Conservation (phyloP, 176 grass and related monocot genomes). For the Oryza meridionalis region DNA sequence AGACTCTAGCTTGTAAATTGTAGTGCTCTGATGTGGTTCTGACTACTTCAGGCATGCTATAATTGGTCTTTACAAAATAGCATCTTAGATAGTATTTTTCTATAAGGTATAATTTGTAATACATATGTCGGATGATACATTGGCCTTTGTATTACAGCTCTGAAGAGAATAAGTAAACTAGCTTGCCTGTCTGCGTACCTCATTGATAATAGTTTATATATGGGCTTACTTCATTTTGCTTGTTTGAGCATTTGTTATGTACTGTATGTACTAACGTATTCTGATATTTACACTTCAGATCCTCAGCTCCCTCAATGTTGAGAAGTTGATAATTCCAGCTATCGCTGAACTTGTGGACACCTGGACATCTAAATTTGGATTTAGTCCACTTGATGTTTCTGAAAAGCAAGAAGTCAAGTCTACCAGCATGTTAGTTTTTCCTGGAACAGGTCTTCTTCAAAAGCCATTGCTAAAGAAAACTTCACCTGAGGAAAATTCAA, state of each 20-base stretch:
- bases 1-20: neutral
- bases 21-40: neutral
- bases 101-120: neutral
- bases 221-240: conserved; percentile 22
- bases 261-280: conserved; percentile 1
- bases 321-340: conserved; percentile 95
- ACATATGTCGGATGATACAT: neutral
- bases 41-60: conserved; percentile 9
- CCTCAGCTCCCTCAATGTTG: conserved; percentile 81
- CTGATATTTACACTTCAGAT: conserved; percentile 60
- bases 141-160: neutral
- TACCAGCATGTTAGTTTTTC: conserved; percentile 87
- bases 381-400: conserved; percentile 72
- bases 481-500: conserved; percentile 38
- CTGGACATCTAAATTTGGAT: conserved; percentile 89
- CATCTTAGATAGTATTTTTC: conserved; percentile 2
- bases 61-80: conserved; percentile 3
- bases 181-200: conserved; percentile 28
- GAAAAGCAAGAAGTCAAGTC: conserved; percentile 74
- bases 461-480: conserved; percentile 67
- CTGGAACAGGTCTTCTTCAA: conserved; percentile 88
- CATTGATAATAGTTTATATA: conserved; percentile 34
- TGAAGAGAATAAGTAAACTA: conserved; percentile 5
- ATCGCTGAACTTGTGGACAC: conserved; percentile 86
- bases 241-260: conserved; percentile 23